A percentile compares a stretch with the other conserved stretches of the same genome.
These are phyloP conservation scores for Apodospora peruviana DNA, from an alignment of 495 filamentous ascomycete species.

Conservation along the genomic window DNA sequence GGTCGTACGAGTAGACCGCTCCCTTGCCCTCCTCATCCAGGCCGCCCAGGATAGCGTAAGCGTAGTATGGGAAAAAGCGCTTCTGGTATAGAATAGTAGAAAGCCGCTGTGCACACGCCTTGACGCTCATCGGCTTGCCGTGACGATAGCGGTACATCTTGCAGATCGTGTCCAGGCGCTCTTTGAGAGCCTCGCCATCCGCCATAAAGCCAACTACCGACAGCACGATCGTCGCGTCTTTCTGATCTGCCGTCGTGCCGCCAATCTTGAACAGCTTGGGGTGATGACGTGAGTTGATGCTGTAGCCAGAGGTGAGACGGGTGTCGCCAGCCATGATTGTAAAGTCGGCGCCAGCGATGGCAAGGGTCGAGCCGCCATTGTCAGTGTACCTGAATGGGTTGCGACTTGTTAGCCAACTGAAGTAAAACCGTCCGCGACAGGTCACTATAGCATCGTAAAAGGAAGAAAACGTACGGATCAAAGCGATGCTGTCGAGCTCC, in stretches of 20 bases:
- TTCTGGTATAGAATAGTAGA: conserved; percentile 93
- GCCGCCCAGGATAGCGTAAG: conserved; percentile 85
- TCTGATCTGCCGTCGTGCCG: conserved; percentile 75
- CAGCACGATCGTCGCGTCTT: conserved; percentile 76
- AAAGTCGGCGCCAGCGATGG: conserved; percentile 90
- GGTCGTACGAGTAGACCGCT: conserved; percentile 94
- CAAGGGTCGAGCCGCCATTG: conserved; percentile 93
- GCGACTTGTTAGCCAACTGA: no score
- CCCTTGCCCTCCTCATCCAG: conserved; percentile 93
- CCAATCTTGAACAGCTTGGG: conserved; percentile 98
- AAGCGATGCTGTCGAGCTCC: conserved; percentile 70
- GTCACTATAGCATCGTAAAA: no score
- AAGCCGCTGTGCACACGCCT: conserved; percentile 86
- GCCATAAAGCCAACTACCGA: conserved; percentile 95
- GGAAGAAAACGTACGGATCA: conserved; percentile 68
- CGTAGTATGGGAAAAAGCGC: conserved; percentile 98
- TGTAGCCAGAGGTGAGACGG: conserved; percentile 90
- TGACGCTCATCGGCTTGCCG: conserved; percentile 85
- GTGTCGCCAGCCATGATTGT: conserved; percentile 95
- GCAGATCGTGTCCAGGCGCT: conserved; percentile 82
- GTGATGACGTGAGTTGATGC: conserved; percentile 90
- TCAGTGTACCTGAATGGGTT: conserved; percentile 74
- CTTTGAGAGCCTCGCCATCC: conserved; percentile 84
- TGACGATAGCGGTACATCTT: conserved; percentile 98
- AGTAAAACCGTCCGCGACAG: no score